Conservation (phyloP, 495 filamentous ascomycete species). For the Viridothelium virens region DNA sequence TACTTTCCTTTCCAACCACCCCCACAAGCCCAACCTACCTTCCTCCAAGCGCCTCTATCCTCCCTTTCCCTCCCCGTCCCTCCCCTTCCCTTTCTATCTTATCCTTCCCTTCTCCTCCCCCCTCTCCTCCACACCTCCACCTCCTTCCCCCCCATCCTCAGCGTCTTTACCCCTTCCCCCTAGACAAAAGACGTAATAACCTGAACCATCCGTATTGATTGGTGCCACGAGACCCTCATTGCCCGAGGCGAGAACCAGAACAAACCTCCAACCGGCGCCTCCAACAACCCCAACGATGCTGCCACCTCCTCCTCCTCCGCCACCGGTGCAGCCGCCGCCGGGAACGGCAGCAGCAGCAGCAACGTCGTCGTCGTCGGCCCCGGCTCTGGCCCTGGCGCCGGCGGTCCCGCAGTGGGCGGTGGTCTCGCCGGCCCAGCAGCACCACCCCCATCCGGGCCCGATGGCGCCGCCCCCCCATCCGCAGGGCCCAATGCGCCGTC, state of each 20-base stretch:
- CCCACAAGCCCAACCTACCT: background rate
- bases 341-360: background rate
- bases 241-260: constrained; percentile 32
- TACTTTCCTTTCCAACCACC: background rate
- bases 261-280: constrained; percentile 23
- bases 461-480: background rate
- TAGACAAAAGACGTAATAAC: constrained; percentile 26
- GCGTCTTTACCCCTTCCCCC: too few relatives aligned
- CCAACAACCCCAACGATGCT: too few relatives aligned
- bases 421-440: background rate
- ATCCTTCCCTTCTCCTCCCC: background rate
- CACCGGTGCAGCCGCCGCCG: constrained; percentile 22
- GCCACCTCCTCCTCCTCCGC: too few relatives aligned
- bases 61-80: constrained; percentile 25
- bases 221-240: constrained; percentile 36
- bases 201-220: constrained; percentile 36
- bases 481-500: constrained; percentile 20
- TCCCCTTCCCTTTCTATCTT: background rate
- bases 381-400: constrained; percentile 22
- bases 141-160: constrained; percentile 2
- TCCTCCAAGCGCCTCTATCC: constrained; percentile 14
- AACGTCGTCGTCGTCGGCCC: too few relatives aligned
- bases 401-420: background rate
- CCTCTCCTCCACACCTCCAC: background rate
- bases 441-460: background rate